Base-by-base conservation (phyloP, 441 rosid genomes). In the Metrosideros polymorpha region DNA sequence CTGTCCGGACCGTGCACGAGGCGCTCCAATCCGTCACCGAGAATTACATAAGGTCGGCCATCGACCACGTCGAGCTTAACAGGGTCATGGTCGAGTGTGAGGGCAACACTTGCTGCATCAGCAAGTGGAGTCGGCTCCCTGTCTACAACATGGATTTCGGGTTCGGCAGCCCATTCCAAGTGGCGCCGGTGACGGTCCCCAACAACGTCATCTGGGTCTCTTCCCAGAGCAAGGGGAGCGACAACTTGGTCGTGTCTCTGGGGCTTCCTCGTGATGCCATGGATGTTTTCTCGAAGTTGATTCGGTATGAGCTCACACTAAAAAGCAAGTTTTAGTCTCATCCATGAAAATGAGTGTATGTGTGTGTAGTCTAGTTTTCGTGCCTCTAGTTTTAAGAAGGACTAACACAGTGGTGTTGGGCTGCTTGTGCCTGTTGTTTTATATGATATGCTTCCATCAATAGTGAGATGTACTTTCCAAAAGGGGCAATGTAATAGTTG, bases 301-400 rank as follows among this genome's bases (percentile, higher is more conserved):
- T 71, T 71, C 47, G 39, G 47, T 12, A 39, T 22, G 79, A 71
- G 79, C 47, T 71, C 79, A 39, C 0, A 2, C 5, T 71, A n/a
- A 39, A 22, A 24, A 71, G 79, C 79, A 71, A 71, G 17, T 39
- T 71, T 25, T 71, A 71, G 79, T 39, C 27, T 71, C 79, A 59
- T 29, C 71, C 71, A 29, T 29, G 22, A 39, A 1, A 29, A 0
- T 6, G 63, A 57, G 32, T 13, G 0, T 0, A 15, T 14, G 71
- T 18, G 1, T 15, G 18, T 52, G 54, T n/a, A n/a, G n/a, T 6
- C 22, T 50, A 14, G 71, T 59, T 3, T 59, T 59, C 1, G 10
- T 1, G 22, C 35, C 71, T 7, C 22, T 7, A 1, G 22, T 59
- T n/a, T 29, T 59, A 29, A 59, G 71, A 12, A 3, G 39, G 35